These are phyloP conservation scores for Candida pseudoviswanathii DNA, from an alignment of 1,139 yeast genomes.

Conservation along the genomic window DNA sequence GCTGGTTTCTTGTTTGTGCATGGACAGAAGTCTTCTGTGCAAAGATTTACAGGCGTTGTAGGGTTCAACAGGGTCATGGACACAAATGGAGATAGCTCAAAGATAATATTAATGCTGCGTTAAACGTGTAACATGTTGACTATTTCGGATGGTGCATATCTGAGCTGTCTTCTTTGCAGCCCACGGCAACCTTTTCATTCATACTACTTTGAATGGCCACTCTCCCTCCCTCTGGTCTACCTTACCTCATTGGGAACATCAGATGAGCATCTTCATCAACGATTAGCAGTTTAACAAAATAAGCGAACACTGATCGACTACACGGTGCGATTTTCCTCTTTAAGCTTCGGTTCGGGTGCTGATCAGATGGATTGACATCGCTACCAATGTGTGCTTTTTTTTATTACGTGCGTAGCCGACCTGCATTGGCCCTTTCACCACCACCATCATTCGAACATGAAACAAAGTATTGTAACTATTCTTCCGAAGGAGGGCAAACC, in stretches of 20 bases:
- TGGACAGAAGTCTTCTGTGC: not conserved
- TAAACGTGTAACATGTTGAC: too few relatives aligned
- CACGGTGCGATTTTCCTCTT: not conserved
- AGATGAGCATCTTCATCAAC: too few relatives aligned
- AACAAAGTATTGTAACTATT: not conserved
- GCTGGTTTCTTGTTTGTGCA: not conserved
- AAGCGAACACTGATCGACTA: not conserved
- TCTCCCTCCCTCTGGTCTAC: too few relatives aligned
- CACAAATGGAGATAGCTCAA: not conserved
- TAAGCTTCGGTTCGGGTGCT: not conserved
- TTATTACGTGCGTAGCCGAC: not conserved
- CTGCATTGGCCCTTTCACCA: too few relatives aligned
- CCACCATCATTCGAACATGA: not conserved
- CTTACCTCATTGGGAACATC: too few relatives aligned
- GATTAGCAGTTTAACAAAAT: too few relatives aligned
- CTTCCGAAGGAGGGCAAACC: too few relatives aligned
- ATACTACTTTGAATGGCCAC: too few relatives aligned
- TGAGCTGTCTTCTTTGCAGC: too few relatives aligned
- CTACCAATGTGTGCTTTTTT: not conserved
- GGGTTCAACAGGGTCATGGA: not conserved
- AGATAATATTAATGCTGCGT: too few relatives aligned
- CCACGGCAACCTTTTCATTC: too few relatives aligned
- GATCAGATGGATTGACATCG: not conserved
- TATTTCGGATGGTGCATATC: too few relatives aligned
- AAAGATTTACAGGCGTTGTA: not conserved